Conservation (phyloP, 306 rosid species). For the Pueraria montana region DNA sequence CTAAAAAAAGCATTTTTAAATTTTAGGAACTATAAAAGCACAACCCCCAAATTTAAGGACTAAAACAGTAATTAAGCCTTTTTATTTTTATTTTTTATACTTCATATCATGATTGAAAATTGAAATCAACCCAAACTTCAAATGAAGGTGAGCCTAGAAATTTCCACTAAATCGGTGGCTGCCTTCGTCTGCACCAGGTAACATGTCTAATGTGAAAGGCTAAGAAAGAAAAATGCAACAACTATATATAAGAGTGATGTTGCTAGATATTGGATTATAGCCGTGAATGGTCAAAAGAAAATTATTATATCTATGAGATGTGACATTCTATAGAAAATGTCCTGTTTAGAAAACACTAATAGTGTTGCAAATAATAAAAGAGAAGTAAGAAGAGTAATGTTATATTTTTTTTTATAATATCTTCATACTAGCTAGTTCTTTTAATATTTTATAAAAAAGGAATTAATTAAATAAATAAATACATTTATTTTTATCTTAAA, state of each 20-base stretch:
- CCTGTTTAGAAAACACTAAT: background rate
- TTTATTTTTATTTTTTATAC: background rate
- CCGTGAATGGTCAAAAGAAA: slow-evolving; percentile 35
- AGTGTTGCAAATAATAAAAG: background rate
- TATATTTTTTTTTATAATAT: background rate
- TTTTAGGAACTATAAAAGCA: too few species aligned
- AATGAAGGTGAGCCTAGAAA: background rate
- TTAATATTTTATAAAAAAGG: background rate
- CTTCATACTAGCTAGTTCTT: background rate
- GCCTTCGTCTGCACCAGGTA: background rate
- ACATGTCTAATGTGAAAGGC: background rate
- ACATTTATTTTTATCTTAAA: background rate
- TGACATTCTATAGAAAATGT: background rate
- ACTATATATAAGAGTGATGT: background rate
- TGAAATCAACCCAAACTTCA: background rate
- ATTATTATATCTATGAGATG: background rate
- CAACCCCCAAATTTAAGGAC: too few species aligned
- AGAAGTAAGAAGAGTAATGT: background rate
- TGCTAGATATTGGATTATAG: slow-evolving; percentile 22
- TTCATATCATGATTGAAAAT: background rate
- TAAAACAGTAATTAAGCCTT: too few species aligned
- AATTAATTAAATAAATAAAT: background rate
- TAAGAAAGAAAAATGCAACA: background rate
- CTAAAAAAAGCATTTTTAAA: too few species aligned
- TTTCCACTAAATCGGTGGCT: background rate